Evolutionary conservation across 1,284 basidiomycete genomes (phyloP).

Genomic region (Tetrapyrgos nigripes): DNA sequence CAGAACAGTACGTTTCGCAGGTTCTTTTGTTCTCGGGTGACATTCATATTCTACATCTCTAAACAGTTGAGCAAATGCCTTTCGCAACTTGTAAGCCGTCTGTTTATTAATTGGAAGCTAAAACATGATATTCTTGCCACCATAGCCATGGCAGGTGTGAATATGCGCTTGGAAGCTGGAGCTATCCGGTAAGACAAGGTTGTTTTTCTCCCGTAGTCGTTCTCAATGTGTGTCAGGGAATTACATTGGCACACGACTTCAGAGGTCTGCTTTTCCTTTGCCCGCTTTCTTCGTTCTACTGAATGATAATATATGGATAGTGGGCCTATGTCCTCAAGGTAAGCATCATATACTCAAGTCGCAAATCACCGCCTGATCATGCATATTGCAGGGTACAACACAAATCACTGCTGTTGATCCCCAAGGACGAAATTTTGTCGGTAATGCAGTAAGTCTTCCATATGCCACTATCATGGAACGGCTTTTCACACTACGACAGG

Average conservation of each 20-base stretch:
- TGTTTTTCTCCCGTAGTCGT: slow-evolving; percentile 16
- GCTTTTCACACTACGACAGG: slow-evolving; percentile 25
- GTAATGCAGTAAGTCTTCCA: slow-evolving; percentile 54
- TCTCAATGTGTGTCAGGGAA: slow-evolving; percentile 48
- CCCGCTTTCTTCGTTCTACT: background rate
- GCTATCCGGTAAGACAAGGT: slow-evolving; percentile 68
- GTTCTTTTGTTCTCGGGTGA: background rate
- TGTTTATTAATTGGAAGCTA: background rate
- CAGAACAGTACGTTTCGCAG: slow-evolving; percentile 55
- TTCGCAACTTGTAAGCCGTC: slow-evolving; percentile 55
- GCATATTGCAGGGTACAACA: slow-evolving; percentile 54
- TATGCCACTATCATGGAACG: background rate
- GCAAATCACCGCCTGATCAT: background rate
- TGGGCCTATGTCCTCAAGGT: slow-evolving; percentile 75
- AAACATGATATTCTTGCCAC: background rate
- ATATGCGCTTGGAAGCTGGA: slow-evolving; percentile 73
- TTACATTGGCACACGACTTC: slow-evolving; percentile 77
- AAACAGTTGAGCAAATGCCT: slow-evolving; percentile 47
- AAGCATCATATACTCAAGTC: slow-evolving; percentile 7
- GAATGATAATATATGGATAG: slow-evolving; percentile 33
- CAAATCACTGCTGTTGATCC: slow-evolving; percentile 68
- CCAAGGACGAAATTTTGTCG: slow-evolving; percentile 67
- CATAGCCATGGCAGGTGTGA: slow-evolving; percentile 66
- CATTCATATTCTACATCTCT: background rate
- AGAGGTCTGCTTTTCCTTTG: slow-evolving; percentile 63